Evolutionary conservation across 192 early-diverging fungal genomes (phyloP), one percentile per base, ranked within the genome.

Genomic region (Thoreauomyces humboldtii): DNA sequence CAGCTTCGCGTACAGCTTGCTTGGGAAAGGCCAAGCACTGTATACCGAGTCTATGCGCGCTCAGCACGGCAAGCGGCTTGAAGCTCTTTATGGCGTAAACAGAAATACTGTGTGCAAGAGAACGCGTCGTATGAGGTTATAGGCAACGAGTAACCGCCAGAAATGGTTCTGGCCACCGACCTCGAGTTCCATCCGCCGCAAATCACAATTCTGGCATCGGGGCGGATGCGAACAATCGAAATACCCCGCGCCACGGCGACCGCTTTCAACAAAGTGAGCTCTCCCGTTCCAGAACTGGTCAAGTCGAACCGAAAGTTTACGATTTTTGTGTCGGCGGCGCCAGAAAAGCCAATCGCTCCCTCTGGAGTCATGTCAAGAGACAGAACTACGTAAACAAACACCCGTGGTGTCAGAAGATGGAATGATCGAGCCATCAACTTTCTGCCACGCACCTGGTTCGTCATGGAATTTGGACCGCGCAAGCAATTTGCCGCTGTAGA

Each of bases 21-120:
- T 9, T 7, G 4, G 67, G 25, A 54, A 69, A 69, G 11, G 38
- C 36, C 7, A 69, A 7, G 52, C 59, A 61, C 27, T 33, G 29
- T 2, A 69, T 31, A 7, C 59, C 59, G 15, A 45, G 31, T 19
- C 59, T 45, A 55, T 69, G 67, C 21, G 54, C 59, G 4, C 34
- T 29, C 35, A 69, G 51, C 7, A 69, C 51, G 28, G 67, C 67
- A 6, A 69, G 51, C 17, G 45, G 67, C 59, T 48, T 69, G 24
- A 69, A 44, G n/a, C n/a, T 62, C 42, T 61, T 69, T 12, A 42
- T 41, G 2, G 17, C 19, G 27, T 34, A 69, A 5, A 69, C 36
- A 9, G 59, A 50, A 5, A 69, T 54, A 17, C 67, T 69, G 50
- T 19, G 0, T 24, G 5, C 5, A 2, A 52, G 31, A 5, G 21